Evolutionary conservation across 257 asterid genomes (phyloP).

Genomic region (Penstemon newberryi): DNA sequence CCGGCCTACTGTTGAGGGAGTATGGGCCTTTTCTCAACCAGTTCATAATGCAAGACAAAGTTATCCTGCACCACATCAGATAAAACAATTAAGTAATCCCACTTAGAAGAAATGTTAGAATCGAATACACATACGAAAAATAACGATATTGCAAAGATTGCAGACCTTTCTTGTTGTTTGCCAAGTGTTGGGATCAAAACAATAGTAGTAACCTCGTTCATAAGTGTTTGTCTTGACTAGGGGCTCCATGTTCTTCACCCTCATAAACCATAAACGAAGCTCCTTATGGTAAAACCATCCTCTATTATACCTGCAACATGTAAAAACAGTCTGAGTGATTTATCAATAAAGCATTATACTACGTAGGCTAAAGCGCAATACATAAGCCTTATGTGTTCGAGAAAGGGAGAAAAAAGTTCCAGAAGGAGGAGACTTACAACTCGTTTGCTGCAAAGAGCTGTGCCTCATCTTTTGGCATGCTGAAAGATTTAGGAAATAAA

Average conservation of each 20-base stretch:
- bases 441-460: conserved; percentile 87
- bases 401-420: conserved; percentile 6
- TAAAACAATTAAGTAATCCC: conserved; percentile 12
- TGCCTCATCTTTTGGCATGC: conserved; percentile 95
- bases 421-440: conserved; percentile 52
- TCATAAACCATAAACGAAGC: conserved; percentile 61
- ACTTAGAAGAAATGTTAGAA: background rate
- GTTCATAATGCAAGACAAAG: conserved; percentile 64
- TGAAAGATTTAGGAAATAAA: conserved; percentile 36
- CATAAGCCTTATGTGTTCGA: background rate
- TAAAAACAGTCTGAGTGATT: background rate
- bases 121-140: background rate
- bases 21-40: conserved; percentile 65
- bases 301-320: conserved; percentile 54
- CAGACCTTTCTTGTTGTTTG: conserved; percentile 73
- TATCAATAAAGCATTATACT: background rate
- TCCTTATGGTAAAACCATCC: conserved; percentile 90
- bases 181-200: conserved; percentile 79
- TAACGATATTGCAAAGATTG: background rate
- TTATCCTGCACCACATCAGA: conserved; percentile 57
- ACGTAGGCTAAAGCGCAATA: background rate
- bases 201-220: conserved; percentile 70
- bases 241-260: conserved; percentile 68
- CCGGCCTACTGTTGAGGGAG: conserved; percentile 44
- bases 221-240: conserved; percentile 56